Conservation (phyloP, 352 stramenopile genomes). For the Blastocystis sp. region DNA sequence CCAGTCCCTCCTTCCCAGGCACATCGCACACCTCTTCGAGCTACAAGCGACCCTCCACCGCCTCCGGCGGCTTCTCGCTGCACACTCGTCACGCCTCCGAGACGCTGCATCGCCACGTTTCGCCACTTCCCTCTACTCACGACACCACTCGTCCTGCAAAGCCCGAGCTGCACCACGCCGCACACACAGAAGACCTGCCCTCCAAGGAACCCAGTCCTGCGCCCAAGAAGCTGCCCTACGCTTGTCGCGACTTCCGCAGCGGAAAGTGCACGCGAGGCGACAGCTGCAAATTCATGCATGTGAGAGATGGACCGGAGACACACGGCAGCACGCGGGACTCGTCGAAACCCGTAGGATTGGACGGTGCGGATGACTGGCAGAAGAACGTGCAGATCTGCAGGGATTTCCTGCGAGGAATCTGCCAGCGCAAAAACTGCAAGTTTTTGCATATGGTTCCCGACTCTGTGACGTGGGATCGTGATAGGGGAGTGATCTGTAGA, state of each 20-base stretch:
- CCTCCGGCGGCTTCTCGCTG: background rate
- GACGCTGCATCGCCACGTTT: background rate
- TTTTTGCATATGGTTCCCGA: conserved; percentile 15
- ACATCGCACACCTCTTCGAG: background rate
- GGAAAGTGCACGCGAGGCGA: conserved; percentile 49
- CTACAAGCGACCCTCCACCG: background rate
- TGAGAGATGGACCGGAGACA: background rate
- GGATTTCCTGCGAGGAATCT: conserved; percentile 51
- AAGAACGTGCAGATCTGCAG: conserved; percentile 35
- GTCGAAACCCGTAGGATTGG: background rate
- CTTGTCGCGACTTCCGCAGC: conserved; percentile 48
- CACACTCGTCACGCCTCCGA: conserved; percentile 26
- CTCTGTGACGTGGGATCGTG: background rate
- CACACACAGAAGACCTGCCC: background rate
- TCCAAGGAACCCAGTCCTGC: background rate
- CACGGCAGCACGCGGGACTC: background rate
- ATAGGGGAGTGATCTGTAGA: background rate
- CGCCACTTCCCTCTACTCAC: background rate
- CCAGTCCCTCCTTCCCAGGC: background rate
- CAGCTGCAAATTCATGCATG: conserved; percentile 44
- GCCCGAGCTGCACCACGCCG: background rate
- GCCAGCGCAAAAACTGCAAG: conserved; percentile 60
- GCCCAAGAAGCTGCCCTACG: conserved; percentile 54
- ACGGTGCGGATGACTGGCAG: background rate
- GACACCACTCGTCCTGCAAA: background rate